A percentile compares a stretch with the other conserved stretches of the same genome.
These are phyloP conservation scores for Mycena polygramma DNA, from an alignment of 768 basidiomycete species.

Conservation along the genomic window DNA sequence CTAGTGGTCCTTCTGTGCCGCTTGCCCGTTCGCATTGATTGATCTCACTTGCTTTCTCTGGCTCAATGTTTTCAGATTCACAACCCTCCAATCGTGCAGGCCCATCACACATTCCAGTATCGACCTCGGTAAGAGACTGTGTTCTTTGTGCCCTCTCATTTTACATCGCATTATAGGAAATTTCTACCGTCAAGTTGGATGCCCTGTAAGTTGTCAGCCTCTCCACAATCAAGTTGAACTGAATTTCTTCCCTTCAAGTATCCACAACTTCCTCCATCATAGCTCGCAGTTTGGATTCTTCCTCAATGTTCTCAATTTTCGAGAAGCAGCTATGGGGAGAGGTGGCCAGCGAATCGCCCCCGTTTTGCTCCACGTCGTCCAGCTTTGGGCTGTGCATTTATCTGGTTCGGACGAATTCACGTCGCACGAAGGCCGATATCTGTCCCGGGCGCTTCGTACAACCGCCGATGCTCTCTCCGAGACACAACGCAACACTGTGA, in stretches of 20 bases:
- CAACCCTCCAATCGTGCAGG: not conserved
- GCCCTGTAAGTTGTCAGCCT: constrained; percentile 21
- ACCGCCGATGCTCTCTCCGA: not conserved
- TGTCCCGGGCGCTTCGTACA: not conserved
- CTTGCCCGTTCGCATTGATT: not conserved
- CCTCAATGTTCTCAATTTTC: not conserved
- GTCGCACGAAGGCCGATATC: not conserved
- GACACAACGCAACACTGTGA: not conserved
- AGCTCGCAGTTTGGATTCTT: constrained; percentile 10
- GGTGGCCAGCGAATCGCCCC: constrained; percentile 1
- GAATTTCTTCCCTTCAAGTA: constrained; percentile 6
- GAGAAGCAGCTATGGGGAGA: not conserved
- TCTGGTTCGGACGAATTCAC: constrained; percentile 9
- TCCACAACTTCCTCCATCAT: constrained; percentile 26
- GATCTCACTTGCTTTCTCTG: not conserved
- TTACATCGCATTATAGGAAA: constrained; percentile 2
- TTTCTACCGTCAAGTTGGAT: constrained; percentile 28
- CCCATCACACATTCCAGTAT: not conserved
- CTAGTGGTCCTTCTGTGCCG: not conserved
- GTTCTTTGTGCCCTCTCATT: not conserved
- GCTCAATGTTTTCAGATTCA: not conserved
- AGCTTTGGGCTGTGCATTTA: constrained; percentile 3
- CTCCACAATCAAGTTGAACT: not conserved
- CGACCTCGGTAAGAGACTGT: not conserved
- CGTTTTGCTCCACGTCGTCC: constrained; percentile 8